phyloP scores from a whole-genome alignment of 83 land plant genomes.

The Picea mariana region DNA sequence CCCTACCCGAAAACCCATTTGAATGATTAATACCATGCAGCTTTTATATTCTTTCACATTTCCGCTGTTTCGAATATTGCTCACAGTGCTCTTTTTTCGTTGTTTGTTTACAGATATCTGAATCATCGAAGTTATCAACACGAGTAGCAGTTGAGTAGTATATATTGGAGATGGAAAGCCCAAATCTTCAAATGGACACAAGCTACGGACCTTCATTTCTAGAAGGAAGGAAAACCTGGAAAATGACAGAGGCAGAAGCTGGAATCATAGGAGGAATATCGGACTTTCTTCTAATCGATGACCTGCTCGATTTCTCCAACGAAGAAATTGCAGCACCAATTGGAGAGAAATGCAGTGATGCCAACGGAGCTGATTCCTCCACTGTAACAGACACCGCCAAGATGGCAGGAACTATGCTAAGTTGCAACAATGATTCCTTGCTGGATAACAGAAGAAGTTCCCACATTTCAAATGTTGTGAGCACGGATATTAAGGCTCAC shows the following conservation, averaged over 20 bases:
- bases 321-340: constrained; percentile 28
- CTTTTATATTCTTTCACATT: no score
- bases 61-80: no score
- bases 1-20: no score
- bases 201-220: not conserved
- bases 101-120: no score
- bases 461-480: not conserved
- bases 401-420: not conserved
- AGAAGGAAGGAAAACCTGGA: not conserved
- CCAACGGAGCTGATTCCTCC: not conserved
- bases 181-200: not conserved
- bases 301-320: constrained; percentile 43
- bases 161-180: no score
- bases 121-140: no score
- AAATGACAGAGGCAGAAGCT: not conserved
- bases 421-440: not conserved
- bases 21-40: no score
- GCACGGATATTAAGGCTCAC: not conserved
- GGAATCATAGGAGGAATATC: constrained; percentile 7
- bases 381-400: not conserved
- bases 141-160: no score
- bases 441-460: not conserved
- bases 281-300: constrained; percentile 15
- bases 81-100: no score
- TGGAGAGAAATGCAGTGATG: constrained; percentile 14